Evolutionary conservation across 1,284 basidiomycete species (phyloP).

Genomic region (Apiotrichum akiyoshidainum): DNA sequence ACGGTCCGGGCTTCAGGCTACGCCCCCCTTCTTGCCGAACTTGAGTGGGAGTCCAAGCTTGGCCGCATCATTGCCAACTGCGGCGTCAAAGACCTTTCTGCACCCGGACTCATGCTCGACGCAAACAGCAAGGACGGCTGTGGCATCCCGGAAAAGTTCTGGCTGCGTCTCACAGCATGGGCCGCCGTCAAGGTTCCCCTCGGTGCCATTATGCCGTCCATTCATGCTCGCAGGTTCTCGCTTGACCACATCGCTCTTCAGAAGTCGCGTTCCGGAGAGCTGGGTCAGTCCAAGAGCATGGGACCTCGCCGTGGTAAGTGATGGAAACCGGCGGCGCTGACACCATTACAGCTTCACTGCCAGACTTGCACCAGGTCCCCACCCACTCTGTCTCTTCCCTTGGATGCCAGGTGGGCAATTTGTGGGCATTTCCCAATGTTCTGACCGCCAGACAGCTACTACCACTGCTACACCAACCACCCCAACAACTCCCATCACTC

Average conservation of each 20-base stretch:
- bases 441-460: too few species aligned
- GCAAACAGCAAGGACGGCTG: conserved; percentile 34
- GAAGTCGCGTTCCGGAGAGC: not conserved
- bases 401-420: too few species aligned
- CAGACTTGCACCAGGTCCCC: not conserved
- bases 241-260: not conserved
- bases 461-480: too few species aligned
- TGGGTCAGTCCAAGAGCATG: not conserved
- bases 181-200: conserved; percentile 22
- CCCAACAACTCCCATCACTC: not conserved
- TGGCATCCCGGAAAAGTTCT: conserved; percentile 43
- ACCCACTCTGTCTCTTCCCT: too few species aligned
- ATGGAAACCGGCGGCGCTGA: not conserved
- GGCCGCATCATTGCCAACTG: conserved; percentile 36
- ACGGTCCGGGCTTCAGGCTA: conserved; percentile 30
- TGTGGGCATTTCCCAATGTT: too few species aligned
- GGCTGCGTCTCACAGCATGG: conserved; percentile 17
- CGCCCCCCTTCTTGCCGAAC: conserved; percentile 20
- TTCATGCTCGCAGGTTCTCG: not conserved
- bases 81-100: conserved; percentile 23
- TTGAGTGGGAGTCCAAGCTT: conserved; percentile 20
- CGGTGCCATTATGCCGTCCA: conserved; percentile 8
- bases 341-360: not conserved
- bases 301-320: conserved; percentile 9
- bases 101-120: conserved; percentile 25